phyloP scores from a whole-genome alignment of 331 rosid genomes.

The Pyrus hybrid region DNA sequence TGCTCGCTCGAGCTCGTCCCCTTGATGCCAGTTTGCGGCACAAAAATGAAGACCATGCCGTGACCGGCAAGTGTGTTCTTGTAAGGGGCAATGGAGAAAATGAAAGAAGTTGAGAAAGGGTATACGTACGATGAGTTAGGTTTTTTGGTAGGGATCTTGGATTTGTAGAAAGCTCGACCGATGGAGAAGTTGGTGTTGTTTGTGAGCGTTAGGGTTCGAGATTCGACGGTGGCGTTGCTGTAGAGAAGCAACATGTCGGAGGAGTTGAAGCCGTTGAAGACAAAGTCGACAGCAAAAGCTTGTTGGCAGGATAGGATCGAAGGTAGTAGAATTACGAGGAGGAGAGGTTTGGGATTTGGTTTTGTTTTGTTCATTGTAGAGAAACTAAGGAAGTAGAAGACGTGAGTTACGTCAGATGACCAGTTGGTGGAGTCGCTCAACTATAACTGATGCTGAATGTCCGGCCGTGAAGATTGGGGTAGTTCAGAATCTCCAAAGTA shows the following conservation, averaged over 20 bases:
- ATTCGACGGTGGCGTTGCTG: conserved; percentile 55
- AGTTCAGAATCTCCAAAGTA: too few species aligned
- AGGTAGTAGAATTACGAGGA: not conserved
- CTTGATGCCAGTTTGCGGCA: conserved; percentile 41
- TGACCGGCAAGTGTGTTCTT: conserved; percentile 55
- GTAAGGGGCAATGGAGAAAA: conserved; percentile 57
- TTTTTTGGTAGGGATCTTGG: conserved; percentile 31
- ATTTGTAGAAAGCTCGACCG: conserved; percentile 58
- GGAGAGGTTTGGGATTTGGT: not conserved
- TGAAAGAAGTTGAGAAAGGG: conserved; percentile 82
- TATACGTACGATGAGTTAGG: conserved; percentile 36
- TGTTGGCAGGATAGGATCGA: conserved; percentile 1
- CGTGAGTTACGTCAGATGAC: too few species aligned
- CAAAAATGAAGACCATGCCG: conserved; percentile 68
- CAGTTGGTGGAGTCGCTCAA: too few species aligned
- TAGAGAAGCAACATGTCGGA: conserved; percentile 32
- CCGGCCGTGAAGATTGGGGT: too few species aligned
- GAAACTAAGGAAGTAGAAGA: not conserved
- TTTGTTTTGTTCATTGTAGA: conserved; percentile 17
- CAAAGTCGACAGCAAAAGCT: conserved; percentile 37
- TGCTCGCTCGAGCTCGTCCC: conserved; percentile 54
- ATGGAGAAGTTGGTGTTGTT: conserved; percentile 39
- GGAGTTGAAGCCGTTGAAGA: conserved; percentile 65
- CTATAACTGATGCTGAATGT: too few species aligned
- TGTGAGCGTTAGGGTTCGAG: conserved; percentile 53